These are phyloP conservation scores for Pseudomassariella vexata DNA, from an alignment of 2,329 filamentous ascomycete species.

Conservation along the genomic window DNA sequence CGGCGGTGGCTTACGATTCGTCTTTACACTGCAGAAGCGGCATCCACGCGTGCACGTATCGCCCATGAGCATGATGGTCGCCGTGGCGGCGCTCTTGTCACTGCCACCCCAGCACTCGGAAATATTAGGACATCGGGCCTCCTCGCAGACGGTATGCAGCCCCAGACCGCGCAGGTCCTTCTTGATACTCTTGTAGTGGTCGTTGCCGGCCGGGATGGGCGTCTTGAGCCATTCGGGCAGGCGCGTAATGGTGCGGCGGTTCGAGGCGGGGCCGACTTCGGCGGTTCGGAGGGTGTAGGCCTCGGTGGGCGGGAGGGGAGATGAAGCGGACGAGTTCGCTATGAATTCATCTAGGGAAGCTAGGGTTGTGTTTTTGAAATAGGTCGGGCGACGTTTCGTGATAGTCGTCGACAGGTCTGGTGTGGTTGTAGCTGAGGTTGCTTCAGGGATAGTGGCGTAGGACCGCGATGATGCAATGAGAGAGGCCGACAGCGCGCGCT, in stretches of 20 bases:
- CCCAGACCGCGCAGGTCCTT: conserved; percentile 83
- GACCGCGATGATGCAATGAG: conserved; percentile 21
- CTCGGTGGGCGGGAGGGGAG: conserved; percentile 43
- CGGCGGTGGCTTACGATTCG: conserved; percentile 65
- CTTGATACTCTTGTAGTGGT: conserved; percentile 92
- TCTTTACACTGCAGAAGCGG: conserved; percentile 97
- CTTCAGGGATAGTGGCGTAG: conserved; percentile 41
- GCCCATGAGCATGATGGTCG: conserved; percentile 99
- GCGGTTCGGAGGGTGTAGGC: conserved; percentile 57
- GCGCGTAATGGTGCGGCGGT: conserved; percentile 61
- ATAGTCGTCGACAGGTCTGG: conserved; percentile 14
- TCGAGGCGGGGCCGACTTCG: conserved; percentile 57
- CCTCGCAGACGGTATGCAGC: conserved; percentile 94
- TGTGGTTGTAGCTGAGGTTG: conserved; percentile 12
- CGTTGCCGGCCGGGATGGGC: conserved; percentile 74
- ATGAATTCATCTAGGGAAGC: conserved; percentile 56
- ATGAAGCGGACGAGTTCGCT: conserved; percentile 29
- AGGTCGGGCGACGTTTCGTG: conserved; percentile 35
- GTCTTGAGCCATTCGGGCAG: conserved; percentile 95
- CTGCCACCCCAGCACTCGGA: conserved; percentile 95
- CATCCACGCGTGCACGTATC: conserved; percentile 96
- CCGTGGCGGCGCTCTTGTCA: conserved; percentile 84
- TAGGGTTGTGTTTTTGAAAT: conserved; percentile 55
- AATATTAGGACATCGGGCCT: conserved; percentile 95
- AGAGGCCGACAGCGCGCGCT: conserved; percentile 18